phyloP scores from a whole-genome alignment of 208 protist genomes.

The Leishmania braziliensis region DNA sequence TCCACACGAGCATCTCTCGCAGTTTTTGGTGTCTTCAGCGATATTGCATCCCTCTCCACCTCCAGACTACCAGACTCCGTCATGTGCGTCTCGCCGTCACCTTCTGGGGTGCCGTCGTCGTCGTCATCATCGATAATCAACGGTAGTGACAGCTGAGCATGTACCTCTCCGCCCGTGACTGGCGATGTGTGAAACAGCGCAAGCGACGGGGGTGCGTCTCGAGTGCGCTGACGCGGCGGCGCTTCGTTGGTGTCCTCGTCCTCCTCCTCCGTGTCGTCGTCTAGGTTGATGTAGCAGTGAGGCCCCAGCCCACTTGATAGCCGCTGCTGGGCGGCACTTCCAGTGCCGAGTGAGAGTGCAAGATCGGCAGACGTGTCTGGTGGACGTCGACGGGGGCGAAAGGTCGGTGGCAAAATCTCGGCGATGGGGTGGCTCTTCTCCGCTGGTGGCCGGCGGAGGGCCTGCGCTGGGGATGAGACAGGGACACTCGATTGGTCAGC shows the following conservation, averaged over 20 bases:
- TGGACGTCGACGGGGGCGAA: constrained; percentile 49
- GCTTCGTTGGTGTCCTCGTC: constrained; percentile 15
- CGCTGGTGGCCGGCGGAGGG: constrained; percentile 1
- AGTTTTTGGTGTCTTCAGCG: background rate
- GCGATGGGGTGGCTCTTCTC: constrained; percentile 41
- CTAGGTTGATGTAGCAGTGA: constrained; percentile 18
- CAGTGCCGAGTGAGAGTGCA: background rate
- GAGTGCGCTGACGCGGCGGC: constrained; percentile 1
- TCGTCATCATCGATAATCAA: constrained; percentile 17
- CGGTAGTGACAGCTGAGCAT: background rate
- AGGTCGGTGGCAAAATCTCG: constrained; percentile 64
- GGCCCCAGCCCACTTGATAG: background rate
- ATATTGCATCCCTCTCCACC: background rate
- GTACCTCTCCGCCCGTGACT: background rate
- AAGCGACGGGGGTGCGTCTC: background rate
- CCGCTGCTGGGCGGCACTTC: background rate
- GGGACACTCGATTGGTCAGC: background rate
- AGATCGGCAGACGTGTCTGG: background rate
- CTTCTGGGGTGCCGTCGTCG: constrained; percentile 7
- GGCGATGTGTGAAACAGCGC: background rate
- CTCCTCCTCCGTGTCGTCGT: constrained; percentile 23
- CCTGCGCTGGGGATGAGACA: background rate
- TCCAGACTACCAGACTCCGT: background rate
- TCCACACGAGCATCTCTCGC: background rate
- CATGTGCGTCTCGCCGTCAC: background rate